These are phyloP conservation scores for Delphinella strobiligena DNA, from an alignment of 2,329 filamentous ascomycete species.

Conservation along the genomic window DNA sequence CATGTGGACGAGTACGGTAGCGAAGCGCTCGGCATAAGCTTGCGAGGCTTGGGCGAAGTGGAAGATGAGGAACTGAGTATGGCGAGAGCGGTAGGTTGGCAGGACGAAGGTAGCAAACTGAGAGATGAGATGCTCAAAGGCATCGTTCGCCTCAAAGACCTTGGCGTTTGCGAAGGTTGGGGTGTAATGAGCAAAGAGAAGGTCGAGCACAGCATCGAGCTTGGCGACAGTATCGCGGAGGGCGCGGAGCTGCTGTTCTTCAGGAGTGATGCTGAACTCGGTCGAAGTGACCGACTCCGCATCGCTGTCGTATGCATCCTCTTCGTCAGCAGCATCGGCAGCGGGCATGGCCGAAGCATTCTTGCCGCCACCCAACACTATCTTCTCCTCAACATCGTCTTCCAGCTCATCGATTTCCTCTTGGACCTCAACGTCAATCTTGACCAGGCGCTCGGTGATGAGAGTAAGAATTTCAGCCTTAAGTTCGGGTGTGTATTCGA, in stretches of 20 bases:
- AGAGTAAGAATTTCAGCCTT: conserved; percentile 70
- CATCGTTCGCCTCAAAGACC: conserved; percentile 55
- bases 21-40: conserved; percentile 69
- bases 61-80: conserved; percentile 92
- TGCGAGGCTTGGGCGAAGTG: conserved; percentile 82
- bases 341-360: conserved; percentile 14
- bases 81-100: conserved; percentile 80
- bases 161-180: conserved; percentile 58
- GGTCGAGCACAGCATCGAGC: conserved; percentile 80
- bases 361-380: conserved; percentile 34
- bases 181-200: conserved; percentile 74
- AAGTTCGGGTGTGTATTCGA: conserved; percentile 65
- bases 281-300: conserved; percentile 55
- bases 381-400: conserved; percentile 68
- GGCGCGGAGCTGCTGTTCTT: conserved; percentile 50
- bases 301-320: conserved; percentile 46
- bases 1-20: conserved; percentile 72
- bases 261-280: conserved; percentile 47
- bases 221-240: conserved; percentile 78
- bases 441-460: conserved; percentile 76
- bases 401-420: conserved; percentile 86
- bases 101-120: conserved; percentile 84
- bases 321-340: conserved; percentile 39
- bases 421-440: conserved; percentile 92
- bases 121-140: conserved; percentile 66